phyloP scores from a whole-genome alignment of 1,139 yeast species.

The Taphrina confusa region DNA sequence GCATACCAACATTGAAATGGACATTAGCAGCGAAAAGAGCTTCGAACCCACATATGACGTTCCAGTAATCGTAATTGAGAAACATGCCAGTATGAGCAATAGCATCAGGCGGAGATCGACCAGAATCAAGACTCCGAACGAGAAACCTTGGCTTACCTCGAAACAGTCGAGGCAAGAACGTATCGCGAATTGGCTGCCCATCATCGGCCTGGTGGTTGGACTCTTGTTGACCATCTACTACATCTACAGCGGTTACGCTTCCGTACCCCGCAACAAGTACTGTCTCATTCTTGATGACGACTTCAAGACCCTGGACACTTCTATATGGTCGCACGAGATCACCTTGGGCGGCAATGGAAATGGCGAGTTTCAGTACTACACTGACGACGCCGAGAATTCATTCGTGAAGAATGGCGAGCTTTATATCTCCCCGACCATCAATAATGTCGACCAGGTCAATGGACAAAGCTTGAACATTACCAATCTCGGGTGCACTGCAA shows the following conservation, averaged over 20 bases:
- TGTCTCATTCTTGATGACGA: constrained; percentile 36
- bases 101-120: no score
- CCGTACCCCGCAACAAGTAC: constrained; percentile 33
- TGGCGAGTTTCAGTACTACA: constrained; percentile 38
- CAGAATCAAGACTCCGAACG: not conserved
- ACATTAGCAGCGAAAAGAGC: no score
- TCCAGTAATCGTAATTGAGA: no score
- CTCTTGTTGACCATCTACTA: constrained; percentile 29
- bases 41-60: no score
- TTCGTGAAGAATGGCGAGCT: constrained; percentile 76
- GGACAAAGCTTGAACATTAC: constrained; percentile 2
- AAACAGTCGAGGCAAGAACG: not conserved
- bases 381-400: constrained; percentile 32
- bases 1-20: no score
- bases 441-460: constrained; percentile 1
- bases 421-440: constrained; percentile 53
- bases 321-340: constrained; percentile 34
- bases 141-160: constrained; percentile 3
- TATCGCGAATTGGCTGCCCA: constrained; percentile 2
- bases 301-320: constrained; percentile 22
- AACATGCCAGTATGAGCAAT: no score
- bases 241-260: constrained; percentile 36
- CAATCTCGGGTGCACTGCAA: not conserved
- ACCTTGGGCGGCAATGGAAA: constrained; percentile 39
- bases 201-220: constrained; percentile 31